These are phyloP conservation scores for Eutrema yunnanense DNA, from an alignment of 345 rosid species.

Conservation along the genomic window DNA sequence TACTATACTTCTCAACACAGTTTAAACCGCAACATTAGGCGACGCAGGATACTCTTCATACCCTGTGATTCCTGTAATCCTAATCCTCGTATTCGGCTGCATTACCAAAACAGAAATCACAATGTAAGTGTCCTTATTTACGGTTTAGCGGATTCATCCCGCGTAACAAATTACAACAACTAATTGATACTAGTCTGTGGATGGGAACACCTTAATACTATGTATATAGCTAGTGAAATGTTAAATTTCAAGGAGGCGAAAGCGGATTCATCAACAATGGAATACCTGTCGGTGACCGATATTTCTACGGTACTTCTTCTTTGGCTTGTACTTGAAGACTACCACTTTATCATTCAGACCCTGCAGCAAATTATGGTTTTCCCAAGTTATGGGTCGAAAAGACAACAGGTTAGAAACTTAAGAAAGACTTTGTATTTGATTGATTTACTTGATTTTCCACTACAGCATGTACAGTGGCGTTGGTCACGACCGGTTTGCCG, in stretches of 20 bases:
- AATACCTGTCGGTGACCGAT: conserved; percentile 96
- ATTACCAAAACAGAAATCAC: conserved; percentile 10
- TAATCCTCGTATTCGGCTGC: conserved; percentile 88
- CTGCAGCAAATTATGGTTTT: conserved; percentile 34
- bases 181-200: not conserved
- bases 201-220: not conserved
- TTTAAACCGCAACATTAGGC: conserved; percentile 30
- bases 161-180: not conserved
- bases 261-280: not conserved
- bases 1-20: not conserved
- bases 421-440: not conserved
- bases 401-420: not conserved
- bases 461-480: conserved; percentile 92
- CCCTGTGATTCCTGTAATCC: conserved; percentile 80
- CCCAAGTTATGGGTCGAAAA: not conserved
- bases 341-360: conserved; percentile 74
- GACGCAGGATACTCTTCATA: conserved; percentile 64
- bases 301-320: conserved; percentile 92
- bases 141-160: not conserved
- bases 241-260: not conserved
- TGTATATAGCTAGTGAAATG: not conserved
- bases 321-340: conserved; percentile 90
- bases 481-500: conserved; percentile 87
- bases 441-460: conserved; percentile 79
- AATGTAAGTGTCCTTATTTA: not conserved